Base-by-base conservation (phyloP, 768 basidiomycete species). In the Hygrophorus russula region DNA sequence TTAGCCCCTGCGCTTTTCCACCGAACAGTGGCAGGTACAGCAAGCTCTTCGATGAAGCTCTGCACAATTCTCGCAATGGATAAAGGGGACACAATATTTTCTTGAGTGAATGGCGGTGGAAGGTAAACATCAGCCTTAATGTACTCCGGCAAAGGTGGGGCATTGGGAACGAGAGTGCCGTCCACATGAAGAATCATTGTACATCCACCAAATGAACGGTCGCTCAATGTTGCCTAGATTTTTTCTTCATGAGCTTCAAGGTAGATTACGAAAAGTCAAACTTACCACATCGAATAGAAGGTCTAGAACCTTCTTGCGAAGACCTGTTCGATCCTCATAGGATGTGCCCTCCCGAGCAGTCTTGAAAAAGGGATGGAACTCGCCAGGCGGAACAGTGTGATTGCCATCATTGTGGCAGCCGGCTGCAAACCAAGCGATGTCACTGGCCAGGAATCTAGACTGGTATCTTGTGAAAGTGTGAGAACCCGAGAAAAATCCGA, bases 351-450 rank as follows among this genome's bases (percentile, higher is more conserved):
- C 5, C 0, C 44, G 39, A 15, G 42, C 4, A 5, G 20, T n/a
- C 2, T 24, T 5, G 13, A 49, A 41, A 5, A 39, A 28, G 0
- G 37, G 18, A 33, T 35, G 34, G 9, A 35, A 36, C 20, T 10
- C 38, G 42, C 0, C 33, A 28, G 8, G 30, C 20, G 4, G 5
- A 2, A 15, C 19, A 3, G 13, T n/a, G 34, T 49, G 48, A 1
- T 6, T 1, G 6, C n/a, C 15, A 11, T 49, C 48, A 2, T 12
- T 42, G 29, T 44, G 44, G 0, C 33, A 7, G 1, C 44, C 48
- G 1, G 5, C 36, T 1, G 36, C 34, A 6, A 46, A 39, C 48
- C 48, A 49, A 2, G 39, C 43, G 1, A 49, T n/a, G 31, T 46
- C 39, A 1, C 29, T 17, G 7, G 39, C 40, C 0, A 9, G 1